Conservation (phyloP, 1,139 yeast genomes). For the Saccharomycopsis hybrid region DNA sequence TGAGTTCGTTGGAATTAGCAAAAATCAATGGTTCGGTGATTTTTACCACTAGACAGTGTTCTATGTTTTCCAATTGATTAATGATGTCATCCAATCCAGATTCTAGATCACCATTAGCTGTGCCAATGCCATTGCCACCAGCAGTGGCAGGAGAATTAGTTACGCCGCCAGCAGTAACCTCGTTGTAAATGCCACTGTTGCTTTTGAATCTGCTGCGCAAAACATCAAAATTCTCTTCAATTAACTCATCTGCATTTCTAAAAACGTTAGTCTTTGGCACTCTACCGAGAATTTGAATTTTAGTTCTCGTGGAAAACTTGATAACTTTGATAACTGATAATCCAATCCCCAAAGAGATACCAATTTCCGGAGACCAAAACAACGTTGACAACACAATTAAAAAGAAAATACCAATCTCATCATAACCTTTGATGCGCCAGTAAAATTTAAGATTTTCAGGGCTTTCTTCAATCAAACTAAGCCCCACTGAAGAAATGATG, state of each 20-base stretch:
- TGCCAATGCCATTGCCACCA: no score
- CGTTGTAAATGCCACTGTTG: neutral
- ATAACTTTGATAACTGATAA: conserved; percentile 77
- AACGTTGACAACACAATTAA: conserved; percentile 69
- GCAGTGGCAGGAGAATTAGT: no score
- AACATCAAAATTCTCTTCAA: conserved; percentile 22
- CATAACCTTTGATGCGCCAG: conserved; percentile 64
- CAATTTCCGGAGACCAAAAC: conserved; percentile 81
- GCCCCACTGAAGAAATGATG: conserved; percentile 73
- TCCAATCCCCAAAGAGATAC: conserved; percentile 78
- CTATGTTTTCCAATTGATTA: conserved; percentile 55
- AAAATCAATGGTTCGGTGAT: conserved; percentile 92
- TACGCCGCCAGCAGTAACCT: no score
- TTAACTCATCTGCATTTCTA: conserved; percentile 63
- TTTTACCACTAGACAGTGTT: conserved; percentile 80
- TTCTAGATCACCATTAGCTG: no score
- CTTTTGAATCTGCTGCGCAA: neutral
- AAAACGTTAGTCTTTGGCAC: conserved; percentile 72
- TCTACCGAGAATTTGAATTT: conserved; percentile 85
- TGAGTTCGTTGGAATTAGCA: conserved; percentile 81
- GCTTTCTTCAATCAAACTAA: conserved; percentile 76
- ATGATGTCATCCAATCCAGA: conserved; percentile 13
- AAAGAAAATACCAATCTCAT: conserved; percentile 67
- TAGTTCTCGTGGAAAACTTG: conserved; percentile 76
- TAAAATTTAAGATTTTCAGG: conserved; percentile 77